Percentiles rank a stretch among this genome's conserved stretches.
Evolutionary conservation across 1,284 basidiomycete species (phyloP).

Genomic region (Ceratobasidium sp.): DNA sequence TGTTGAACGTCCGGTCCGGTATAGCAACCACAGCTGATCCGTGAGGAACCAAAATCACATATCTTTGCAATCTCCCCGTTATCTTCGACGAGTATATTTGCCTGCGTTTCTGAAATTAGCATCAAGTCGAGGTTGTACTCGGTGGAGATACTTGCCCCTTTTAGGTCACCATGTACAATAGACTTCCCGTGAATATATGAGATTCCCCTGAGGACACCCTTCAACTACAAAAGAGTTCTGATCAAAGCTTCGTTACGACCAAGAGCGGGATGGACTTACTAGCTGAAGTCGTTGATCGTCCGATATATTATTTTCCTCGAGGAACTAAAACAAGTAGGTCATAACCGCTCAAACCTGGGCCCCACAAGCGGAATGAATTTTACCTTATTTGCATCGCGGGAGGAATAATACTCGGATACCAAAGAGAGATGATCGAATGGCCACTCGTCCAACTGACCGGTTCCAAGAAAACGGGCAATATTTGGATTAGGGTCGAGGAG

Average conservation of each 20-base stretch:
- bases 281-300: conserved; percentile 4
- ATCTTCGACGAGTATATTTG: conserved; percentile 20
- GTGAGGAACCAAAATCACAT: conserved; percentile 39
- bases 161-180: conserved; percentile 34
- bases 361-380: background rate
- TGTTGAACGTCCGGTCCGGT: background rate
- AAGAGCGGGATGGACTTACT: background rate
- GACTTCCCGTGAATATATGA: conserved; percentile 8
- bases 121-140: background rate
- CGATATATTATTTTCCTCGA: background rate
- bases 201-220: conserved; percentile 11
- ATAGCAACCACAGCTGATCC: conserved; percentile 23
- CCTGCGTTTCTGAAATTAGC: background rate
- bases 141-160: background rate
- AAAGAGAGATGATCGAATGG: conserved; percentile 9
- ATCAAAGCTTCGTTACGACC: too few relatives aligned
- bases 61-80: conserved; percentile 18
- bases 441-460: conserved; percentile 13
- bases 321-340: background rate
- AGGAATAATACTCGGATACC: conserved; percentile 1
- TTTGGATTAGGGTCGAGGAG: conserved; percentile 10
- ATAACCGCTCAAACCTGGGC: background rate
- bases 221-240: background rate
- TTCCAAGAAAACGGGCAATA: conserved; percentile 1
- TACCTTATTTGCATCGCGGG: background rate